phyloP scores from a whole-genome alignment of 1,284 basidiomycete genomes.

The Coriolopsis trogii region DNA sequence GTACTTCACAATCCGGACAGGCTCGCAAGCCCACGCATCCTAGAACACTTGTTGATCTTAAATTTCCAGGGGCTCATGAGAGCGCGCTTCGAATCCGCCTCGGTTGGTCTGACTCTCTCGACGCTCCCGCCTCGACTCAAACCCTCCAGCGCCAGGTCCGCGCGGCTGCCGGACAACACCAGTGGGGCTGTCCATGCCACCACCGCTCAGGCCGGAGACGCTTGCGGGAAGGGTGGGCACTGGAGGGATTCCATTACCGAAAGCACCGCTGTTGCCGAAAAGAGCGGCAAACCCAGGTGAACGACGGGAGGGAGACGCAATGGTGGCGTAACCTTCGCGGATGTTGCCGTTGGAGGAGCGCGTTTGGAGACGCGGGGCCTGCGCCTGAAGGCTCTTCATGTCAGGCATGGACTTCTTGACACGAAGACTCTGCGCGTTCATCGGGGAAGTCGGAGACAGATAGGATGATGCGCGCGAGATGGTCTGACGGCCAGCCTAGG shows the following conservation, averaged over 20 bases:
- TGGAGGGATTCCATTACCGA: slow-evolving; percentile 63
- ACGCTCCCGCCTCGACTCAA: slow-evolving; percentile 67
- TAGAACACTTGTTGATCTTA: slow-evolving; percentile 40
- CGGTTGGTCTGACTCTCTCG: slow-evolving; percentile 55
- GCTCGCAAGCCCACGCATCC: slow-evolving; percentile 10
- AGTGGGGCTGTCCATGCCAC: slow-evolving; percentile 43
- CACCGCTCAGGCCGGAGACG: slow-evolving; percentile 49
- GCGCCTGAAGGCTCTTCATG: slow-evolving; percentile 83
- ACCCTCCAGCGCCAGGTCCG: slow-evolving; percentile 74
- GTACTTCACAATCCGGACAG: slow-evolving; percentile 20
- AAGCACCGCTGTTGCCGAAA: slow-evolving; percentile 39
- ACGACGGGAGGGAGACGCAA: slow-evolving; percentile 79
- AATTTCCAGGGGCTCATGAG: slow-evolving; percentile 83
- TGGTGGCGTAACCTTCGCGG: slow-evolving; percentile 87
- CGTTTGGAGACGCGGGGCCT: slow-evolving; percentile 77
- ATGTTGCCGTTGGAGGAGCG: slow-evolving; percentile 91
- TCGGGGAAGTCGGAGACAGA: slow-evolving; percentile 56
- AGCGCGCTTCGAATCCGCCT: slow-evolving; percentile 73
- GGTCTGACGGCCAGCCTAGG: slow-evolving; percentile 45
- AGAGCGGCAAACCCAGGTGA: slow-evolving; percentile 70
- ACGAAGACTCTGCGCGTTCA: slow-evolving; percentile 63
- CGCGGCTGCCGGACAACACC: slow-evolving; percentile 81
- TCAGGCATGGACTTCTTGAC: slow-evolving; percentile 97
- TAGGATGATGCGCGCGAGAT: slow-evolving; percentile 77
- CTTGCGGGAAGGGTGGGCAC: slow-evolving; percentile 74